phyloP scores from a whole-genome alignment of 2,329 filamentous ascomycete species.

The Ustulina deusta region DNA sequence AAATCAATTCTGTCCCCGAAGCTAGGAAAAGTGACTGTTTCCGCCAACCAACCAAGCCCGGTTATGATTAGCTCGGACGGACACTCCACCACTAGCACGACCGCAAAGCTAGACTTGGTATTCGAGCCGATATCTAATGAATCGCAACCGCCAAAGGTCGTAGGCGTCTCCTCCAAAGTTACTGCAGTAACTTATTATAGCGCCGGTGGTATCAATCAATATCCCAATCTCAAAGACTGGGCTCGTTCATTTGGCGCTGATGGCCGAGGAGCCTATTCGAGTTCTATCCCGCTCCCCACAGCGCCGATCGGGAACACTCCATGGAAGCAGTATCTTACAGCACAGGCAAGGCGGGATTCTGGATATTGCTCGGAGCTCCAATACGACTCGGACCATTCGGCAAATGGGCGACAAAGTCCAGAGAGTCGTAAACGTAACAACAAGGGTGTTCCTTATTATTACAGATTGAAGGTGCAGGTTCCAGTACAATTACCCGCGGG shows the following conservation, averaged over 20 bases:
- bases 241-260: conserved; percentile 54
- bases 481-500: conserved; percentile 61
- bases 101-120: conserved; percentile 59
- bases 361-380: conserved; percentile 57
- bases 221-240: conserved; percentile 65
- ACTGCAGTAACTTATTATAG: conserved; percentile 66
- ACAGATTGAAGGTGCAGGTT: conserved; percentile 59
- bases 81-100: conserved; percentile 56
- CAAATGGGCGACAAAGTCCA: conserved; percentile 4
- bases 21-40: conserved; percentile 62
- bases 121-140: conserved; percentile 61
- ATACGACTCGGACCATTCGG: conserved; percentile 52
- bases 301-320: conserved; percentile 51
- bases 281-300: conserved; percentile 57
- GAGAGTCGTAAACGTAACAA: conserved; percentile 32
- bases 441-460: conserved; percentile 49
- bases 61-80: conserved; percentile 65
- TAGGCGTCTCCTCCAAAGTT: conserved; percentile 63
- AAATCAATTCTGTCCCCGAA: conserved; percentile 65
- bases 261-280: conserved; percentile 61
- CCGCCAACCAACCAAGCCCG: conserved; percentile 60
- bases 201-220: conserved; percentile 57
- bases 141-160: conserved; percentile 61
- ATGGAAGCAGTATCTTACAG: conserved; percentile 57
- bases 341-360: conserved; percentile 61